Evolutionary conservation across 257 asterid genomes (phyloP).

Genomic region (Echites panduratus): DNA sequence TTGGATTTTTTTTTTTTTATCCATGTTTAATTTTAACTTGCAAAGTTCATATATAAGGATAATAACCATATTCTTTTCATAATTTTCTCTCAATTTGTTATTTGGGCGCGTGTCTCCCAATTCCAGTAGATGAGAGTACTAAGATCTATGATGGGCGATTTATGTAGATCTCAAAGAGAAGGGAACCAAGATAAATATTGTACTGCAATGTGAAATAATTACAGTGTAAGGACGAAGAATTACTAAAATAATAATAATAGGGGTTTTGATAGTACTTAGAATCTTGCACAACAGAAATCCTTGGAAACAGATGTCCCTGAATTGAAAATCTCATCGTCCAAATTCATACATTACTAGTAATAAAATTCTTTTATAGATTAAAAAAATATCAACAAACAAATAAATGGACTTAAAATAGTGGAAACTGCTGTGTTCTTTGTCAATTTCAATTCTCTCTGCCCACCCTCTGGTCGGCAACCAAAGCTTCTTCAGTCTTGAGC

Average conservation of each 20-base stretch:
- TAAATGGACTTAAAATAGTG: neutral
- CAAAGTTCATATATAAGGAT: no score
- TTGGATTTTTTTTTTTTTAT: no score
- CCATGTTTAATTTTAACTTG: no score
- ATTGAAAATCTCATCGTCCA: neutral
- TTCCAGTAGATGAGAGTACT: neutral
- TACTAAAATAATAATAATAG: no score
- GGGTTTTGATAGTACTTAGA: neutral
- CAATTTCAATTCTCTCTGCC: slow-evolving; percentile 39
- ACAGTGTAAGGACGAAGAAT: no score
- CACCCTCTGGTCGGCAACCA: slow-evolving; percentile 60
- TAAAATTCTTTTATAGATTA: neutral
- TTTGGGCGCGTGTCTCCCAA: neutral
- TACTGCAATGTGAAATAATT: no score
- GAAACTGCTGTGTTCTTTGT: slow-evolving; percentile 22
- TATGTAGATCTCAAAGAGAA: no score
- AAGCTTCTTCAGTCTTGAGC: slow-evolving; percentile 13
- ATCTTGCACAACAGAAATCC: slow-evolving; percentile 15
- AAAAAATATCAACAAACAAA: neutral
- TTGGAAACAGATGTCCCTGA: neutral
- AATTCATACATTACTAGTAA: neutral
- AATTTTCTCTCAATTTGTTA: no score
- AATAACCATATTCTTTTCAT: no score
- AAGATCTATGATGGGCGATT: no score
- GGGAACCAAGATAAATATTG: no score